A percentile compares a stretch with the other conserved stretches of the same genome.
Conservation (phyloP, 2,329 filamentous ascomycete genomes). For the Trichoderma atroviride region DNA sequence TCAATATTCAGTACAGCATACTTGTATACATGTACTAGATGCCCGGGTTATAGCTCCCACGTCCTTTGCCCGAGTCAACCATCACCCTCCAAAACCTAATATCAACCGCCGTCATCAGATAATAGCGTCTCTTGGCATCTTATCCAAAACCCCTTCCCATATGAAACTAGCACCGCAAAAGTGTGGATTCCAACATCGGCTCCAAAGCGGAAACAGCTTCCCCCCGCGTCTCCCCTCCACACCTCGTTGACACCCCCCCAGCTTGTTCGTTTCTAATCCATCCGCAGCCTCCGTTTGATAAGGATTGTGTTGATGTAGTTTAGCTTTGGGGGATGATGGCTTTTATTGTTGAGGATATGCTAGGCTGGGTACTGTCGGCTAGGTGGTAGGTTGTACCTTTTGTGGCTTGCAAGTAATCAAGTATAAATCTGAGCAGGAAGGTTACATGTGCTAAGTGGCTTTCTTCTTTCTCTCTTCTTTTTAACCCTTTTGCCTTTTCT, state of each 20-base stretch:
- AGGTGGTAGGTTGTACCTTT: neutral
- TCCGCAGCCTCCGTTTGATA: constrained; percentile 21
- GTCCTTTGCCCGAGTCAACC: neutral
- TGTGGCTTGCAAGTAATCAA: neutral
- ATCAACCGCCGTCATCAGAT: constrained; percentile 4
- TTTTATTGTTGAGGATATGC: neutral
- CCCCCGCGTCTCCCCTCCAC: constrained; percentile 12
- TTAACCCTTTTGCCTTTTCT: constrained; percentile 25
- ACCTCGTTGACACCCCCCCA: neutral
- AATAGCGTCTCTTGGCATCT: constrained; percentile 7
- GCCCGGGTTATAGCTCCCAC: neutral
- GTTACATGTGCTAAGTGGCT: neutral
- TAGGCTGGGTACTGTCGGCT: neutral
- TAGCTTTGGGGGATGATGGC: neutral
- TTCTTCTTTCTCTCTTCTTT: neutral
- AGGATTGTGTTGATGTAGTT: neutral
- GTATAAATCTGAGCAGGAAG: constrained; percentile 23
- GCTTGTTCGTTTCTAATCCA: neutral
- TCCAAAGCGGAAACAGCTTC: constrained; percentile 8
- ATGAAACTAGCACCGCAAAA: neutral
- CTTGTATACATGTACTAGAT: neutral
- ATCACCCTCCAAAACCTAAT: constrained; percentile 3
- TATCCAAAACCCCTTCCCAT: neutral
- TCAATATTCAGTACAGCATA: neutral
- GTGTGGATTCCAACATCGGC: neutral